These are phyloP conservation scores for Coemansia sp. DNA, from an alignment of 192 early-diverging fungal species.

Conservation along the genomic window DNA sequence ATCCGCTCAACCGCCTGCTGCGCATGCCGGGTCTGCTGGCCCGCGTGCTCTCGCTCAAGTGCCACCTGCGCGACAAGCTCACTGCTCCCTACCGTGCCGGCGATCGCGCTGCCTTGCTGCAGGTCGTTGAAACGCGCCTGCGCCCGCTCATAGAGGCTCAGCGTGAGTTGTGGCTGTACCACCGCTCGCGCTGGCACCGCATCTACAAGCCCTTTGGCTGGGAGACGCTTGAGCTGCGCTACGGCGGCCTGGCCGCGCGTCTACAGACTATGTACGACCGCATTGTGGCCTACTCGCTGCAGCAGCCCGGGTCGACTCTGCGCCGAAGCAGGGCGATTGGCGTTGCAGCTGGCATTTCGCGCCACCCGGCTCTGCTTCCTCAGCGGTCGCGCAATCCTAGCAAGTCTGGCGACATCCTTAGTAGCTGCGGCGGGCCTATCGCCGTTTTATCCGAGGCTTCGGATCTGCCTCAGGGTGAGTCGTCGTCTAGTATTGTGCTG, in stretches of 20 bases:
- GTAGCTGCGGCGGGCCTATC: background rate
- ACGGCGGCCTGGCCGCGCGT: conserved; percentile 73
- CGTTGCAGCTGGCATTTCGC: conserved; percentile 45
- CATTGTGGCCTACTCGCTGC: conserved; percentile 60
- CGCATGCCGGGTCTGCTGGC: conserved; percentile 72
- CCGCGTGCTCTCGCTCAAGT: conserved; percentile 69
- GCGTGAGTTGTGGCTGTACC: conserved; percentile 78
- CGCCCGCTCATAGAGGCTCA: conserved; percentile 63
- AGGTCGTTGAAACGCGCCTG: conserved; percentile 61
- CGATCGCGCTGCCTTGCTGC: conserved; percentile 58
- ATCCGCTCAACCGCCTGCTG: conserved; percentile 73
- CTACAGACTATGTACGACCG: conserved; percentile 71
- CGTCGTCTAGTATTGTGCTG: background rate
- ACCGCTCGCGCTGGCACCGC: conserved; percentile 76
- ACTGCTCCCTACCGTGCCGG: conserved; percentile 63
- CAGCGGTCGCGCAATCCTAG: conserved; percentile 25
- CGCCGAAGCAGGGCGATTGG: conserved; percentile 51
- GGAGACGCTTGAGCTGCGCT: conserved; percentile 83
- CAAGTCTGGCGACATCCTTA: conserved; percentile 1
- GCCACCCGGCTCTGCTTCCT: conserved; percentile 40
- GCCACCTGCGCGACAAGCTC: conserved; percentile 66
- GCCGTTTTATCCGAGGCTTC: background rate
- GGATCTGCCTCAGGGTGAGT: background rate
- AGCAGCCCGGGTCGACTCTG: conserved; percentile 18
- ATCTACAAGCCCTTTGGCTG: conserved; percentile 87